Percentiles rank a stretch among this genome's conserved stretches.
phyloP scores from a whole-genome alignment of 768 basidiomycete genomes.

The Termitomyces sp. region DNA sequence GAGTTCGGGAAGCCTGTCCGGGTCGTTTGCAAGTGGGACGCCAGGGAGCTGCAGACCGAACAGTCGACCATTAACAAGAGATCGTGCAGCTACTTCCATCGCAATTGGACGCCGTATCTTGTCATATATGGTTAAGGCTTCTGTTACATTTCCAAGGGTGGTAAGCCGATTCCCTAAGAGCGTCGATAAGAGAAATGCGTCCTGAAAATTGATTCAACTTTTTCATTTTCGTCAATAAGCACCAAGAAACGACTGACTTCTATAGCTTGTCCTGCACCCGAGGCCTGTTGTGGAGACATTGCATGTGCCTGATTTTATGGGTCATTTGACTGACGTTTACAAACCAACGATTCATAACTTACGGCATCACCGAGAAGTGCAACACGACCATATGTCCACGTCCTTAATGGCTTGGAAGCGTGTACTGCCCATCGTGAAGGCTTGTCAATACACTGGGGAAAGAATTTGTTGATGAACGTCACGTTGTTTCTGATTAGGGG shows the following conservation, averaged over 20 bases:
- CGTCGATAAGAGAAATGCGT: slow-evolving; percentile 15
- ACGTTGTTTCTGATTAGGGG: background rate
- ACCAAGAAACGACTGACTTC: background rate
- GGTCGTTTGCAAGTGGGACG: slow-evolving; percentile 18
- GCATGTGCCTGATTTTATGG: slow-evolving; percentile 4
- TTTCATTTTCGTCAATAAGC: background rate
- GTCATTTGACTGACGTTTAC: background rate
- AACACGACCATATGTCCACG: slow-evolving; percentile 34
- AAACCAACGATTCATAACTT: slow-evolving; percentile 1
- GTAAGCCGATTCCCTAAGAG: slow-evolving; percentile 17
- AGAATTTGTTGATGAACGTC: background rate
- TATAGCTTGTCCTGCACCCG: slow-evolving; percentile 14
- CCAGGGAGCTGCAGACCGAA: slow-evolving; percentile 23
- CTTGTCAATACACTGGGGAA: slow-evolving; percentile 28
- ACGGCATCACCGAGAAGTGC: slow-evolving; percentile 46
- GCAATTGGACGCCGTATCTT: slow-evolving; percentile 35
- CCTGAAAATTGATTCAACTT: background rate
- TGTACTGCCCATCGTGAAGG: slow-evolving; percentile 42
- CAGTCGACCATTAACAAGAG: slow-evolving; percentile 26
- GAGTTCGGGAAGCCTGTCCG: slow-evolving; percentile 20
- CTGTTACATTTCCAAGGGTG: slow-evolving; percentile 21
- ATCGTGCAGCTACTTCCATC: slow-evolving; percentile 25
- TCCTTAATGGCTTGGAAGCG: slow-evolving; percentile 31
- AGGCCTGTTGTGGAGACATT: slow-evolving; percentile 12
- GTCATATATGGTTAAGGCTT: slow-evolving; percentile 34